Percentiles rank a stretch among this genome's conserved stretches.
Conservation (phyloP, 495 filamentous ascomycete genomes). For the Penicillium egyptiacum region DNA sequence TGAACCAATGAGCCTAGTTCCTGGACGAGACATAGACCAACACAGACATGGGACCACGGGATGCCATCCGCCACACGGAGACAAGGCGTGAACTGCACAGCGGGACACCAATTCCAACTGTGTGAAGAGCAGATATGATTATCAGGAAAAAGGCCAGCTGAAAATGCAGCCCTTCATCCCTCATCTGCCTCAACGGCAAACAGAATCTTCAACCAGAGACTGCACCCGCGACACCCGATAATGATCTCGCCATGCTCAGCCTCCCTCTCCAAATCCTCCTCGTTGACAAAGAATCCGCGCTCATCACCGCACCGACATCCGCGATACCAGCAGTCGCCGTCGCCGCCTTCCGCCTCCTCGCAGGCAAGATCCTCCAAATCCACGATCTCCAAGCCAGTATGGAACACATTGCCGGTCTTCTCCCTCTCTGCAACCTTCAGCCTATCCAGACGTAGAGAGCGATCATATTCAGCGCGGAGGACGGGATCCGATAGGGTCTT, state of each 20-base stretch:
- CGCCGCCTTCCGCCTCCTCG: slow-evolving; percentile 41
- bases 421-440: slow-evolving; percentile 25
- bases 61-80: not conserved
- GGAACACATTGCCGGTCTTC: slow-evolving; percentile 45
- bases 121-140: not conserved
- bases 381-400: slow-evolving; percentile 73
- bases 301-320: slow-evolving; percentile 80
- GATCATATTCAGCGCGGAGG: slow-evolving; percentile 66
- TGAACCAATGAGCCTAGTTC: not conserved
- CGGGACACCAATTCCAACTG: not conserved
- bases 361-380: slow-evolving; percentile 76
- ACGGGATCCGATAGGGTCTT: slow-evolving; percentile 61
- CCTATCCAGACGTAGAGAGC: slow-evolving; percentile 44
- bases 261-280: slow-evolving; percentile 68
- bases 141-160: slow-evolving; percentile 4
- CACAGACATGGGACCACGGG: not conserved
- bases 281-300: slow-evolving; percentile 66
- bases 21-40: not conserved
- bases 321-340: slow-evolving; percentile 57
- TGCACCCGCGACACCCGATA: slow-evolving; percentile 78
- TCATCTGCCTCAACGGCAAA: slow-evolving; percentile 66
- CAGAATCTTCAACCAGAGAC: slow-evolving; percentile 73
- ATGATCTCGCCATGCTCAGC: slow-evolving; percentile 64
- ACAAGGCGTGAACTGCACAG: not conserved
- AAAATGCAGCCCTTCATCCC: slow-evolving; percentile 29